A percentile compares a stretch with the other conserved stretches of the same genome.
Conservation (phyloP, 2,329 filamentous ascomycete species). For the Penicillium sp. region DNA sequence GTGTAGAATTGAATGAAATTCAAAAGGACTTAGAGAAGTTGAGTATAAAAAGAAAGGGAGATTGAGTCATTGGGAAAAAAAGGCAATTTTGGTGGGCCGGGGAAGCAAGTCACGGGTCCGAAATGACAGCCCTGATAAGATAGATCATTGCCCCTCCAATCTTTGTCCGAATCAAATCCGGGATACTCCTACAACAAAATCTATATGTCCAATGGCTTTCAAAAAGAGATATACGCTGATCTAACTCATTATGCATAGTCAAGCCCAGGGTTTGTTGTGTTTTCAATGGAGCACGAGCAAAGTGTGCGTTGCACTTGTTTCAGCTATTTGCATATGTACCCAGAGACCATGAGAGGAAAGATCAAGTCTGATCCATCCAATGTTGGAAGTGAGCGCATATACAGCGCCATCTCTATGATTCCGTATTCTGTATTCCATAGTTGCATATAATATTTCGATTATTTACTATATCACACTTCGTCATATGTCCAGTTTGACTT, state of each 20-base stretch:
- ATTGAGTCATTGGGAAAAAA: conserved; percentile 22
- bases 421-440: background rate
- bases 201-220: background rate
- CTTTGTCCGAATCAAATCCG: background rate
- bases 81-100: conserved; percentile 17
- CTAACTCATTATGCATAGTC: background rate
- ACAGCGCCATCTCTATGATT: background rate
- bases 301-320: background rate
- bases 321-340: background rate
- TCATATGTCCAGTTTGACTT: conserved; percentile 6
- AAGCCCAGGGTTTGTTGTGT: accelerated
- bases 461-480: background rate
- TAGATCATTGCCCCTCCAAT: conserved; percentile 4
- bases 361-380: background rate
- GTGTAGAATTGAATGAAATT: conserved; percentile 12
- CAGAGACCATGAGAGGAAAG: background rate
- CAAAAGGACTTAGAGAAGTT: conserved; percentile 7
- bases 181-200: background rate
- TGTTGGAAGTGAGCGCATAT: background rate
- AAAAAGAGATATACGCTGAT: background rate
- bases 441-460: background rate
- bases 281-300: background rate
- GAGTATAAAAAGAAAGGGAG: conserved; percentile 11
- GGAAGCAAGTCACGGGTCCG: conserved; percentile 18
- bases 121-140: conserved; percentile 19